Percentiles rank a stretch among this genome's conserved stretches.
Conservation (phyloP, 257 asterid species). For the Nicotiana obtusifolia region DNA sequence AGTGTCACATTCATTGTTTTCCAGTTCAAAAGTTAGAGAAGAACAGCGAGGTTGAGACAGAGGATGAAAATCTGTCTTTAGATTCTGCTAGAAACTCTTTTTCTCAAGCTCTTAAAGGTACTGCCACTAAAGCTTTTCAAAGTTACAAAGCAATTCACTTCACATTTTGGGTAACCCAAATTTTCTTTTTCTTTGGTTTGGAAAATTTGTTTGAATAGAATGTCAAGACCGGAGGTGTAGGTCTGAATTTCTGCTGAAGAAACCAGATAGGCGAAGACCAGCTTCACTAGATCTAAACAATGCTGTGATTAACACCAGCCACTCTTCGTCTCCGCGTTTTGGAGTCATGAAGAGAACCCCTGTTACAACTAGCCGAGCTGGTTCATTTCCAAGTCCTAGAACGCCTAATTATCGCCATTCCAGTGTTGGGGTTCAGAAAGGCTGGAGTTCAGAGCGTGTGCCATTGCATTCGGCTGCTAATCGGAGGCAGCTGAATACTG, state of each 20-base stretch:
- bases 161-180: background rate
- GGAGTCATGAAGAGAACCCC: slow-evolving; percentile 56
- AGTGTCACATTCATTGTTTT: slow-evolving; percentile 9
- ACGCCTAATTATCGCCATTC: slow-evolving; percentile 71
- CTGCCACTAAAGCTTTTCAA: background rate
- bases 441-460: slow-evolving; percentile 93
- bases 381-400: slow-evolving; percentile 81
- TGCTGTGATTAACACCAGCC: slow-evolving; percentile 28
- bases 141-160: slow-evolving; percentile 2
- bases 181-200: background rate
- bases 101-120: slow-evolving; percentile 93
- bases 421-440: slow-evolving; percentile 68
- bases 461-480: slow-evolving; percentile 47
- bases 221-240: slow-evolving; percentile 72
- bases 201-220: slow-evolving; percentile 38
- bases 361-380: slow-evolving; percentile 31
- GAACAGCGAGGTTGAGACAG: slow-evolving; percentile 67
- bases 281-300: slow-evolving; percentile 74
- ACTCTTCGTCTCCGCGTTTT: slow-evolving; percentile 62
- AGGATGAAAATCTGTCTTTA: slow-evolving; percentile 47
- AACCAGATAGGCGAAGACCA: slow-evolving; percentile 56
- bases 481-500: slow-evolving; percentile 40
- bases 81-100: slow-evolving; percentile 86
- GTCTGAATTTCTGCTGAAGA: slow-evolving; percentile 45
- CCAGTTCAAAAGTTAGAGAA: slow-evolving; percentile 52